A percentile compares a stretch with the other conserved stretches of the same genome.
Conservation (phyloP, 1,284 basidiomycete species). For the Cryptococcus amylolentus region DNA sequence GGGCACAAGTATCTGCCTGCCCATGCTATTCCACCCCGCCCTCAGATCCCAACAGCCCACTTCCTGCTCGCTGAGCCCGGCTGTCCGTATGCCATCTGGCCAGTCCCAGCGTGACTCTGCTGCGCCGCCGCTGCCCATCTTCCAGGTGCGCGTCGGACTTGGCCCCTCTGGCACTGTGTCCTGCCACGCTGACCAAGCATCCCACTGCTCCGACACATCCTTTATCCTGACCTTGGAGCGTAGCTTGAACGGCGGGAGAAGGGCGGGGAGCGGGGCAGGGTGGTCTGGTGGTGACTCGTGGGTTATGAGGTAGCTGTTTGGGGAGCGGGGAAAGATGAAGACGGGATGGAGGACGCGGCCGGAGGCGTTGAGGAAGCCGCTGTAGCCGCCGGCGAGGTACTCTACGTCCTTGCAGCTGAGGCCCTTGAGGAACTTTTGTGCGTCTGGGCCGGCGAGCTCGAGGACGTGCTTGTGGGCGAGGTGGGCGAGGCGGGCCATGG, state of each 20-base stretch:
- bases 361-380: slow-evolving; percentile 81
- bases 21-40: slow-evolving; percentile 65
- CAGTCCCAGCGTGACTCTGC: slow-evolving; percentile 43
- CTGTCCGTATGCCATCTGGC: slow-evolving; percentile 16
- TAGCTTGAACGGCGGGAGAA: slow-evolving; percentile 66
- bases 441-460: slow-evolving; percentile 75
- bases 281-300: slow-evolving; percentile 64
- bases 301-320: slow-evolving; percentile 52
- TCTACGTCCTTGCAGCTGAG: slow-evolving; percentile 63
- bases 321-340: slow-evolving; percentile 65
- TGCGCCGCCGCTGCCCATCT: slow-evolving; percentile 41
- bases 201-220: slow-evolving; percentile 70
- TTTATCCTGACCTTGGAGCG: slow-evolving; percentile 82
- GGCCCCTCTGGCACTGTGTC: neutral
- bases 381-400: slow-evolving; percentile 61
- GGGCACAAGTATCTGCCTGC: slow-evolving; percentile 62
- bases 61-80: slow-evolving; percentile 28
- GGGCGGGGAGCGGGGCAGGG: slow-evolving; percentile 57
- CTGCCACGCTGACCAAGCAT: slow-evolving; percentile 78
- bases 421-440: slow-evolving; percentile 83
- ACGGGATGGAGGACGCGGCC: slow-evolving; percentile 86
- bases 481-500: slow-evolving; percentile 50
- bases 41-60: slow-evolving; percentile 61
- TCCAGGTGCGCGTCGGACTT: slow-evolving; percentile 30
- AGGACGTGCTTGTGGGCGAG: slow-evolving; percentile 65